Base-by-base conservation (phyloP, 352 stramenopile species). In the Aphanomyces euteiches region DNA sequence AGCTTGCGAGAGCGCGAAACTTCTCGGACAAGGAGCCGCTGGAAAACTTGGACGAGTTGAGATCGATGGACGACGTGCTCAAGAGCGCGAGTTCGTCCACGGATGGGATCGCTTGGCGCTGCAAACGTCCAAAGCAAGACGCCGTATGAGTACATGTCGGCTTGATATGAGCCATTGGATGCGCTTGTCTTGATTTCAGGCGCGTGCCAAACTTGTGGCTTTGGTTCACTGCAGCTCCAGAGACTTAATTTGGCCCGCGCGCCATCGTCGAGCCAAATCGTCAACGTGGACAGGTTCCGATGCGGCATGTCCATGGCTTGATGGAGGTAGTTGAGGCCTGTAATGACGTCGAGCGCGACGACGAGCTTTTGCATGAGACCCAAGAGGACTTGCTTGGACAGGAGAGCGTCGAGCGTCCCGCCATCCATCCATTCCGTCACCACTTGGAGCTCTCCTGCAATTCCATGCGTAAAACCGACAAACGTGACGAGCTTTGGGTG, bases 401-500 rank as follows among this genome's bases (percentile, higher is more conserved):
- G 43, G 17, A 50, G 43, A 12, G 43, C 43, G 43, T 50, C 10
- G 43, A 50, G 10, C 0, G 10, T n/a, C 10, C 43, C 43, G 43
- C 43, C 43, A n/a, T 50, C 43, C 43, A 50, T 50, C 43, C 43
- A 50, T 50, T 50, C 43, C 43, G 43, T n/a, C 10, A 50, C 43
- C 0, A n/a, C 43, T n/a, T n/a, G 10, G 10, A 50, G 17, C 10
- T n/a, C 43, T n/a, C 43, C 43, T 12, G 10, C 17, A 12, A 12
- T n/a, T n/a, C 17, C 43, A n/a, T n/a, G 17, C 1, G 43, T n/a
- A 2, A 50, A n/a, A n/a, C 43, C 43, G 17, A 12, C 10, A 50
- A 50, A 50, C 10, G 43, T n/a, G 10, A 50, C 10, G 43, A 50
- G 43, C 43, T 50, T 50, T 12, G 43, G 43, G 43, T 50, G 17